Evolutionary conservation across 2,329 filamentous ascomycete genomes (phyloP).

Genomic region (Sporothrix globosa): DNA sequence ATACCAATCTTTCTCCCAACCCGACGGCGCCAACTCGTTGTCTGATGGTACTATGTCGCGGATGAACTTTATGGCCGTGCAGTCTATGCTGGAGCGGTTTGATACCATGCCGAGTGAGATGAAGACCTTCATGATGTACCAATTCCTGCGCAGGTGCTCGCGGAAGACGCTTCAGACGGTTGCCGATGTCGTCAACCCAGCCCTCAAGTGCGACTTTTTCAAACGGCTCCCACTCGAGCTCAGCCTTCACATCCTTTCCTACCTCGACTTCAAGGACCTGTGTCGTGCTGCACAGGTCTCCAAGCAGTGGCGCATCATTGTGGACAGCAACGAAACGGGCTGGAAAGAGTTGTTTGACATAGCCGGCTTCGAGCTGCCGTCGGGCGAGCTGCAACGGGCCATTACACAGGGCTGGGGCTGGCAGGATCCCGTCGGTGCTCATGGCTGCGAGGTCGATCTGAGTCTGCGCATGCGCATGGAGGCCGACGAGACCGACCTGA

Average conservation of each 20-base stretch:
- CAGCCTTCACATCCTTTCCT: constrained; percentile 82
- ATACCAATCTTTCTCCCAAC: constrained; percentile 10
- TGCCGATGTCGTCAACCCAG: constrained; percentile 88
- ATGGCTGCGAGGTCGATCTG: constrained; percentile 80
- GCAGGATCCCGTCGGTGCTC: constrained; percentile 79
- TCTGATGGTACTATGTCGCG: constrained; percentile 37
- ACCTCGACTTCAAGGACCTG: constrained; percentile 81
- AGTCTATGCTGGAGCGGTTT: constrained; percentile 83
- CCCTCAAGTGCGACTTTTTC: constrained; percentile 91
- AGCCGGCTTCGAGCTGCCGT: constrained; percentile 77
- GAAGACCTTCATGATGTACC: constrained; percentile 96
- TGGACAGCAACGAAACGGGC: constrained; percentile 90
- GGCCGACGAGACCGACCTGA: constrained; percentile 57
- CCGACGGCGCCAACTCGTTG: constrained; percentile 37
- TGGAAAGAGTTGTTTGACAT: constrained; percentile 92
- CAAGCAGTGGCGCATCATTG: constrained; percentile 86
- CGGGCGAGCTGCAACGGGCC: constrained; percentile 81
- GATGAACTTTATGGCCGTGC: constrained; percentile 72
- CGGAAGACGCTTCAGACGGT: constrained; percentile 88
- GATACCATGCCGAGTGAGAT: constrained; percentile 88
- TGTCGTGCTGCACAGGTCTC: constrained; percentile 92
- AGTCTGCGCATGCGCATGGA: constrained; percentile 61
- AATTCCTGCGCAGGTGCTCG: constrained; percentile 84
- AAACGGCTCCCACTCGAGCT: constrained; percentile 82
- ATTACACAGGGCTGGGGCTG: constrained; percentile 95